Base-by-base conservation (phyloP, 345 rosid species). In the Ceriops zippeliana region DNA sequence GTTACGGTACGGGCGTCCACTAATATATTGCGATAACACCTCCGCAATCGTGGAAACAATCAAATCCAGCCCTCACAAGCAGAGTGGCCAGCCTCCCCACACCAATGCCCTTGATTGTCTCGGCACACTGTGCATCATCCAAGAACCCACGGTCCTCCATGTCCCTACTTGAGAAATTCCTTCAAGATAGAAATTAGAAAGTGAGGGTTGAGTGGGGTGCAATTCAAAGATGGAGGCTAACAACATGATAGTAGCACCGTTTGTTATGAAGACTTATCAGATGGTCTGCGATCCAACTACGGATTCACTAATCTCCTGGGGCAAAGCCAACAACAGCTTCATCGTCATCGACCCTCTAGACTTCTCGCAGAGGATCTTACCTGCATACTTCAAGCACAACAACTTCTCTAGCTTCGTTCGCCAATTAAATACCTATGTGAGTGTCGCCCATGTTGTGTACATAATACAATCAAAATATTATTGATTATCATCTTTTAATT, bases 151-250 rank as follows among this genome's bases (percentile, higher is more conserved):
- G 6, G 37, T 34, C 2, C 37, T 6, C 37, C 37, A 7, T 34
- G 6, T 34, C 37, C 37, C 7, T 34, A 34, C 10, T 34, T 7
- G 37, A 34, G 9, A 34, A 34, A 7, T 7, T 7, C 9, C 9
- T 42, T 42, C 49, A 42, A 13, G 49, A 42, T 42, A 42, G 49
- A 42, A 15, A 42, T 42, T 42, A 42, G 49, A 42, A 42, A 3
- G 49, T 13, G 13, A 9, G 13, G 47, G 0, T 0, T 1, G 47
- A 16, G 47, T 2, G 47, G 21, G 17, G 67, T 16, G 28, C n/a
- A 22, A 52, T 49, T 42, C 21, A 49, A 32, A 42, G 5, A 85
- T 82, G 93, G 91, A 85, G 67, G 66, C 62, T 1, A 72, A 67
- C 61, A 78, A 78, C 73, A 67, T 84, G 75, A 83, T 76, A 13